Evolutionary conservation across 768 basidiomycete species (phyloP).

Genomic region (Baorangia bicolor): DNA sequence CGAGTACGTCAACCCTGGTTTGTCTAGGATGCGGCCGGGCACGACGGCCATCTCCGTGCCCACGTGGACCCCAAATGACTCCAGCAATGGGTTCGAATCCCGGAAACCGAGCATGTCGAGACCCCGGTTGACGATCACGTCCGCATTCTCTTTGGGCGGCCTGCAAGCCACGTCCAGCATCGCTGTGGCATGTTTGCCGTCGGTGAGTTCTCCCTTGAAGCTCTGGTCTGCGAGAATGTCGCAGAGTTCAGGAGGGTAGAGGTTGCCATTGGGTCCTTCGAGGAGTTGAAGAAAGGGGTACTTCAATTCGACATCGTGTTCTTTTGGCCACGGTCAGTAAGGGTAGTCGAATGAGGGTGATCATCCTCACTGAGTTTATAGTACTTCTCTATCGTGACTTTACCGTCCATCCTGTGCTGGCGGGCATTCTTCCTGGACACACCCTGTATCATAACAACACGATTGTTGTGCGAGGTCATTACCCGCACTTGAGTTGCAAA

Average conservation of each 20-base stretch:
- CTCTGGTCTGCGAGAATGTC: constrained; percentile 41
- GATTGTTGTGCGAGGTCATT: constrained; percentile 59
- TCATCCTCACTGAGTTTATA: constrained; percentile 40
- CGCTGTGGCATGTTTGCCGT: constrained; percentile 40
- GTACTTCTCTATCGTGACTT: constrained; percentile 45
- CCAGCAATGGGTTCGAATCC: constrained; percentile 31
- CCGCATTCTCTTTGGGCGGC: constrained; percentile 45
- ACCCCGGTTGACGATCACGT: constrained; percentile 42
- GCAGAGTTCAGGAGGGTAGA: constrained; percentile 49
- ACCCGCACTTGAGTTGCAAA: constrained; percentile 69
- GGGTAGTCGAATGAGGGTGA: not conserved
- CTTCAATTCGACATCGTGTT: constrained; percentile 36
- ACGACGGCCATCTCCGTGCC: constrained; percentile 51
- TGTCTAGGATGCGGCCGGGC: constrained; percentile 49
- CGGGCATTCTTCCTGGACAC: constrained; percentile 40
- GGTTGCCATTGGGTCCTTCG: constrained; percentile 35
- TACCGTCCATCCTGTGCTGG: constrained; percentile 41
- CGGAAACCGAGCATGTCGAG: constrained; percentile 43
- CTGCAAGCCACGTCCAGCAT: constrained; percentile 52
- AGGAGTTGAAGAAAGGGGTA: constrained; percentile 42
- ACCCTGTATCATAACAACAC: constrained; percentile 64
- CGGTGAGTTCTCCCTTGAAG: constrained; percentile 47
- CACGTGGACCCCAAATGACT: constrained; percentile 44
- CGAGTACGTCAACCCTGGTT: constrained; percentile 44
- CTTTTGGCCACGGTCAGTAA: constrained; percentile 25